These are phyloP conservation scores for Pochonia chlamydosporia DNA, from an alignment of 2,329 filamentous ascomycete species.

Conservation along the genomic window DNA sequence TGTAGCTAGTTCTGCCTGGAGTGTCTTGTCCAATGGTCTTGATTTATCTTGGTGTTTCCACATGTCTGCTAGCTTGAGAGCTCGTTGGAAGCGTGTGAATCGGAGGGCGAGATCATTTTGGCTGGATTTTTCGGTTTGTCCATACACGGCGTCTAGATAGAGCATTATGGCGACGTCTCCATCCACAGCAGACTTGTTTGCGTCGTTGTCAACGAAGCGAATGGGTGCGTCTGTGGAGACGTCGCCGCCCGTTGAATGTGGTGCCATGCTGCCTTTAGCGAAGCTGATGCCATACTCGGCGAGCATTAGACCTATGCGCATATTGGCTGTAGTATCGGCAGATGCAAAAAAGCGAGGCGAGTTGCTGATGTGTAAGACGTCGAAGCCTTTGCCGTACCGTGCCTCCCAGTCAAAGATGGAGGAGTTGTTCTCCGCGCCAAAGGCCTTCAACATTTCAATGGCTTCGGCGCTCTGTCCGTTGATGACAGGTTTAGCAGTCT, in stretches of 20 bases:
- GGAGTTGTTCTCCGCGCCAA: constrained; percentile 78
- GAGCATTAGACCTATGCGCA: constrained; percentile 45
- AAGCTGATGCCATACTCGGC: constrained; percentile 40
- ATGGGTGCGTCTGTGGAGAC: constrained; percentile 24
- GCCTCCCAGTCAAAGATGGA: constrained; percentile 67
- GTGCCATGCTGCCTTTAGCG: constrained; percentile 36
- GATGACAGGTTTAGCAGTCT: constrained; percentile 55
- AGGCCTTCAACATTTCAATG: constrained; percentile 66
- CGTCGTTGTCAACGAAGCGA: constrained; percentile 52
- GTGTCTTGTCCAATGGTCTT: constrained; percentile 8
- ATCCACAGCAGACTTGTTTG: constrained; percentile 36
- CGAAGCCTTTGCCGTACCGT: constrained; percentile 74
- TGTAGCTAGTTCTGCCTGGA: constrained; percentile 27
- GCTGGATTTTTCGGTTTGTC: constrained; percentile 18
- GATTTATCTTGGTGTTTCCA: constrained; percentile 3
- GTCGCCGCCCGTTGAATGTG: not conserved
- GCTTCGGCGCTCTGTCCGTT: constrained; percentile 64
- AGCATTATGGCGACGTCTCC: constrained; percentile 50
- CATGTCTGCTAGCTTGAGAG: constrained; percentile 26
- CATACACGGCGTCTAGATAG: constrained; percentile 54
- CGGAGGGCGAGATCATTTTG: constrained; percentile 27
- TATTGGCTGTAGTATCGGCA: constrained; percentile 40
- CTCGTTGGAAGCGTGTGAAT: constrained; percentile 37
- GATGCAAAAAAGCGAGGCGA: constrained; percentile 47
- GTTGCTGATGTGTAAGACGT: constrained; percentile 65